A percentile compares a stretch with the other conserved stretches of the same genome.
phyloP scores from a whole-genome alignment of 1,284 basidiomycete species.

The Ganoderma sp. region DNA sequence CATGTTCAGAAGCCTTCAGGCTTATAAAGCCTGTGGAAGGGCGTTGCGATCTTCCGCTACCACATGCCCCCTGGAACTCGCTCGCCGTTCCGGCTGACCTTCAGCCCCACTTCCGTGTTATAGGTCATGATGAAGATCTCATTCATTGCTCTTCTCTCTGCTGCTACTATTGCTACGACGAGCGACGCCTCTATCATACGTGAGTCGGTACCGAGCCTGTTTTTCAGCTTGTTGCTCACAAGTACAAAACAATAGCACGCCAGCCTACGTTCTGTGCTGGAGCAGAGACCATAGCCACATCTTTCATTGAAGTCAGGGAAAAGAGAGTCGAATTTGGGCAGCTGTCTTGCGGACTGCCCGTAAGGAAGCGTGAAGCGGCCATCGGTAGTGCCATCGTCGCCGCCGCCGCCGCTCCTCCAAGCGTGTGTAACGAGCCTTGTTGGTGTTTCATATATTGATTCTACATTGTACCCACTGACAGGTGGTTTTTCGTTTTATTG shows the following conservation, averaged over 20 bases:
- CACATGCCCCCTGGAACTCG: neutral
- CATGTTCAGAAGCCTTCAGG: neutral
- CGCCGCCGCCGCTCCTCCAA: constrained; percentile 5
- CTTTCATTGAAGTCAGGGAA: constrained; percentile 15
- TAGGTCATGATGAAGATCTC: constrained; percentile 21
- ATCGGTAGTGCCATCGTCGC: neutral
- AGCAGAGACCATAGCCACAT: constrained; percentile 18
- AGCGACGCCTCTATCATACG: constrained; percentile 25
- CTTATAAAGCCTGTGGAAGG: neutral
- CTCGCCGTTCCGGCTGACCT: neutral
- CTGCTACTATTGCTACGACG: constrained; percentile 23
- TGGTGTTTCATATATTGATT: constrained; percentile 1
- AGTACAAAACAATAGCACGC: constrained; percentile 18
- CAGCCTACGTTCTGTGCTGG: constrained; percentile 20
- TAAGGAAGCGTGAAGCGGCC: constrained; percentile 4
- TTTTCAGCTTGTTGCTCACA: neutral
- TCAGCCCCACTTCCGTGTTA: neutral
- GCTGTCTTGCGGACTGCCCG: constrained; percentile 23
- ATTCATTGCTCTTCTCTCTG: constrained; percentile 22
- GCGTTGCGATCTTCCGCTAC: neutral
- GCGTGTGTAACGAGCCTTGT: constrained; percentile 33
- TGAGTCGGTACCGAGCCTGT: neutral
- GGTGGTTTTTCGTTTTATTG: neutral
- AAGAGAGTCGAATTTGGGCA: constrained; percentile 28
- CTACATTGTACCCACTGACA: neutral